Percentiles rank a stretch among this genome's conserved stretches.
phyloP scores from a whole-genome alignment of 495 filamentous ascomycete genomes.

The Neurospora sp. region DNA sequence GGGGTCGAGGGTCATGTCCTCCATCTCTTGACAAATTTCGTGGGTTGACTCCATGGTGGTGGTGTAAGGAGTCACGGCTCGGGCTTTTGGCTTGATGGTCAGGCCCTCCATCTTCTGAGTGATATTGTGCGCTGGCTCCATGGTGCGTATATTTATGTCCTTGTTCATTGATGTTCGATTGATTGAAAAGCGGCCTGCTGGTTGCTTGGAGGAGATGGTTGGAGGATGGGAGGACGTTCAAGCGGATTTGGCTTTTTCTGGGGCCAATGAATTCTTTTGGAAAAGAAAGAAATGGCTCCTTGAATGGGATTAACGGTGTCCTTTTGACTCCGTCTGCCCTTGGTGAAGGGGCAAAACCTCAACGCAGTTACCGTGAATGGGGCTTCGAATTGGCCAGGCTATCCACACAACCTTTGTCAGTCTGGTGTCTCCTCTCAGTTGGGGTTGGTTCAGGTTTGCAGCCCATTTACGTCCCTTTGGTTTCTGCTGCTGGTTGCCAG shows the following conservation, averaged over 20 bases:
- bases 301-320: neutral
- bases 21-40: neutral
- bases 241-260: neutral
- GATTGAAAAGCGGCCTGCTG: neutral
- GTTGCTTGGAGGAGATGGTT: neutral
- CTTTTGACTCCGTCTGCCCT: neutral
- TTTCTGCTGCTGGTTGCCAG: neutral
- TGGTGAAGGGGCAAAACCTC: neutral
- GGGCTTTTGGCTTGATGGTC: neutral
- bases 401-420: neutral
- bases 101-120: neutral
- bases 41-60: neutral
- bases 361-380: neutral
- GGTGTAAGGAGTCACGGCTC: fast-evolving
- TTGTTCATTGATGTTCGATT: neutral
- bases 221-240: neutral
- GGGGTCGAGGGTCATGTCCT: neutral
- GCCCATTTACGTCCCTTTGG: neutral
- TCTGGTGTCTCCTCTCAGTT: neutral
- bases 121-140: neutral
- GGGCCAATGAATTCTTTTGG: neutral
- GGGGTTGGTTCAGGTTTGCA: neutral
- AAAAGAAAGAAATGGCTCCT: neutral
- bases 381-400: neutral
- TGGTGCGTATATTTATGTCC: neutral